Evolutionary conservation across 1,284 basidiomycete genomes (phyloP).

Genomic region (Athelia sp.): DNA sequence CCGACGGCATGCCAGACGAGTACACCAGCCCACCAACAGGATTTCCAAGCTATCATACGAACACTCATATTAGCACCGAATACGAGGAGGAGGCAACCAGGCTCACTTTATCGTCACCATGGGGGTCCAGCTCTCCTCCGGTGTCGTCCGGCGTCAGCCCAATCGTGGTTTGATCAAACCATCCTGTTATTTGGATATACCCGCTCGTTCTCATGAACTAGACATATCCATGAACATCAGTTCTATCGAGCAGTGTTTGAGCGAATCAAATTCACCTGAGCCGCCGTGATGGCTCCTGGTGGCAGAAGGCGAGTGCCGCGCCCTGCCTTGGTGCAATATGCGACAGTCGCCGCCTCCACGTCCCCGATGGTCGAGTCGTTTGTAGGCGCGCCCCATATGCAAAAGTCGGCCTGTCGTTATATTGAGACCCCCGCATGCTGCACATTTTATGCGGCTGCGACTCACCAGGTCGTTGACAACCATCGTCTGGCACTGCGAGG

Average conservation of each 20-base stretch:
- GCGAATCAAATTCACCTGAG: slow-evolving; percentile 33
- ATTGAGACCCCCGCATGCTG: too few species aligned
- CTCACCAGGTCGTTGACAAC: slow-evolving; percentile 22
- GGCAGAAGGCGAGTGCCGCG: slow-evolving; percentile 55
- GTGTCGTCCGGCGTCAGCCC: slow-evolving; percentile 16
- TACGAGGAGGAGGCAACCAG: too few species aligned
- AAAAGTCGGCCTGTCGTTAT: slow-evolving; percentile 18
- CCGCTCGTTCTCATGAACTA: slow-evolving; percentile 40
- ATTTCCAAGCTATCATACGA: slow-evolving; percentile 34
- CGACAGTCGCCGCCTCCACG: slow-evolving; percentile 32
- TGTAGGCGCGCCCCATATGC: slow-evolving; percentile 21
- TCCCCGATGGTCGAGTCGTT: slow-evolving; percentile 26
- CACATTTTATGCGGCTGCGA: too few species aligned
- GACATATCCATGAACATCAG: not conserved
- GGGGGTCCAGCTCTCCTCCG: slow-evolving; percentile 17
- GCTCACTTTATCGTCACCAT: slow-evolving; percentile 43
- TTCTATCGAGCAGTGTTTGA: slow-evolving; percentile 11
- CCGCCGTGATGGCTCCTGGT: slow-evolving; percentile 44
- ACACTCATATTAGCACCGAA: too few species aligned
- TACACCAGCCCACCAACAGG: slow-evolving; percentile 51
- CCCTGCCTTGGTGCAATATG: slow-evolving; percentile 25
- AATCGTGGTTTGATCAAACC: slow-evolving; percentile 41
- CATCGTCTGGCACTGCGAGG: slow-evolving; percentile 32
- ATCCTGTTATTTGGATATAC: slow-evolving; percentile 43
- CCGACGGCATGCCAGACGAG: slow-evolving; percentile 20